Evolutionary conservation across 2,329 filamentous ascomycete species (phyloP), one percentile per base, ranked within the genome.

Genomic region (Aspergillus puulaauensis): DNA sequence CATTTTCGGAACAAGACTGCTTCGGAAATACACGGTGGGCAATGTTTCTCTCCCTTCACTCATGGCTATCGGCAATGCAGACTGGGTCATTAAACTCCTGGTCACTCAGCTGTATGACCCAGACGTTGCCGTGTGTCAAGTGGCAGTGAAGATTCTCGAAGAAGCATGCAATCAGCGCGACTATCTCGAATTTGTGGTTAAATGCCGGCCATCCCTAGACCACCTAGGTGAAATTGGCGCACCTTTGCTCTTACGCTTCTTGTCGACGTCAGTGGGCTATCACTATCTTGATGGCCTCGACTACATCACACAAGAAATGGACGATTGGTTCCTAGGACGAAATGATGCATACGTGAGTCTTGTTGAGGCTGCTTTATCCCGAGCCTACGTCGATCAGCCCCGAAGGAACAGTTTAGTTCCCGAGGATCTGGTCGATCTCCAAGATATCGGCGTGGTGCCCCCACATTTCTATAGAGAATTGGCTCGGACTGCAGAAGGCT

Each of bases 251-350:
- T 80, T 99, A 52, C 89, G 95, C 47, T 99, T 99, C 74, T 75
- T 99, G 54, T 97, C 93, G 0, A 98, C 93, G 0, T 97, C 93
- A 2, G 93, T 97, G 57, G 95, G 95, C 50, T 99, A 99, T 70
- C 93, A 98, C 74, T 99, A 99, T 74, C 82, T 99, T 6, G 92
- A 98, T 70, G 95, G 93, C 0, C 81, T 99, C 44, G 96, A 99
- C 77, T 99, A 99, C 72, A 99, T 99, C 74, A 97, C 93, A 61
- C 95, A 96, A 71, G 96, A 99, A 73, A 99, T 99, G 95, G 95
- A 99, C 66, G 96, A 99, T 76, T 99, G 95, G 95, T 99, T 98
- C 70, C 82, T 99, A 17, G 95, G 95, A 14, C 87, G 95, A 45
- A 99, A 99, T 70, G 93, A 99, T 72, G 89, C 87, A n/a, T 99